These are phyloP conservation scores for Babesia microti DNA, from an alignment of 169 alveolate genomes.

Conservation along the genomic window DNA sequence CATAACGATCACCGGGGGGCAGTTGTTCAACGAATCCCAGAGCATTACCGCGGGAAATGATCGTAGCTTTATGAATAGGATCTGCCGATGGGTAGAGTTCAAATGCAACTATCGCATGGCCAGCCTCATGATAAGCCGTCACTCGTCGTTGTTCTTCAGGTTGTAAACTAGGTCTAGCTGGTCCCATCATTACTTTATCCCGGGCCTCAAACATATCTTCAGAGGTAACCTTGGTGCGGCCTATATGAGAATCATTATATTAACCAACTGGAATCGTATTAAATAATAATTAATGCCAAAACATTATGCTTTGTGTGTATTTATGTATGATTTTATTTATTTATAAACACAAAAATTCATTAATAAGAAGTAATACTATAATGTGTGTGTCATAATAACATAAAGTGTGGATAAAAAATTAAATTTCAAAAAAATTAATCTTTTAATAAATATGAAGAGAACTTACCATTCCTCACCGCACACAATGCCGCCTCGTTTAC, in stretches of 20 bases:
- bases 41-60: constrained; percentile 85
- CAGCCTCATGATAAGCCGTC: constrained; percentile 86
- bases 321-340: no score
- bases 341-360: no score
- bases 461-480: constrained; percentile 59
- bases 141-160: constrained; percentile 72
- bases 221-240: constrained; percentile 28
- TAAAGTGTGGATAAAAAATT: no score
- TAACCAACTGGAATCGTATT: no score
- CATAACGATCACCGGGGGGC: constrained; percentile 70
- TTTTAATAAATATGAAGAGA: no score
- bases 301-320: no score
- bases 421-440: no score
- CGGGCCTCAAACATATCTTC: constrained; percentile 80
- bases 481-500: constrained; percentile 76
- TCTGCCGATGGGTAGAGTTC: constrained; percentile 77
- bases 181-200: constrained; percentile 87
- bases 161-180: constrained; percentile 67
- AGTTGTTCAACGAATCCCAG: constrained; percentile 78
- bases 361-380: no score
- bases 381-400: no score
- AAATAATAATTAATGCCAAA: no score
- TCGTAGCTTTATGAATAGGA: constrained; percentile 89
- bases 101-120: constrained; percentile 79
- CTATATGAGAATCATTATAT: no score